Evolutionary conservation across 192 early-diverging fungal genomes (phyloP).

Genomic region (Coemansia erecta): DNA sequence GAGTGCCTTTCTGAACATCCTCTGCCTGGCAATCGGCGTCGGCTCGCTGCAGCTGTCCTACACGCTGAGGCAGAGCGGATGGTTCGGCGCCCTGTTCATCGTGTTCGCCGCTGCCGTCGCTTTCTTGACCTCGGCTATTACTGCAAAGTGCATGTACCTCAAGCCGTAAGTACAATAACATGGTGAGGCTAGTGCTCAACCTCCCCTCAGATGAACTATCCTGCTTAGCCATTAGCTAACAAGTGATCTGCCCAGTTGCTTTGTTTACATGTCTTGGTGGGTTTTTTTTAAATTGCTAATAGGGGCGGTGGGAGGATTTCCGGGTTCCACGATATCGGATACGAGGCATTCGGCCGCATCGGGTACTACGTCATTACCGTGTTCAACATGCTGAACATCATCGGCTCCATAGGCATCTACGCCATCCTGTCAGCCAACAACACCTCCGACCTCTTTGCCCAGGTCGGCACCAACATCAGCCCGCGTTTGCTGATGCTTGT

Average conservation of each 20-base stretch:
- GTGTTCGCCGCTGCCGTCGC: slow-evolving; percentile 31
- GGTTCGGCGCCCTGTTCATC: slow-evolving; percentile 37
- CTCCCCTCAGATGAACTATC: too few relatives aligned
- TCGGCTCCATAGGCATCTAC: slow-evolving; percentile 42
- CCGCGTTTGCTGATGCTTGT: slow-evolving; percentile 44
- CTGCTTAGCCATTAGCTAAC: not conserved
- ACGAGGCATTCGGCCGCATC: slow-evolving; percentile 36
- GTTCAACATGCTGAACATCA: slow-evolving; percentile 48
- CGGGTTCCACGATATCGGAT: slow-evolving; percentile 43
- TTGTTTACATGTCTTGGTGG: too few relatives aligned
- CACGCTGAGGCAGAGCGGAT: slow-evolving; percentile 43
- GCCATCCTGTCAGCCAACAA: slow-evolving; percentile 42
- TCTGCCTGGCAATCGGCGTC: slow-evolving; percentile 47
- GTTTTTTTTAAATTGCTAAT: not conserved
- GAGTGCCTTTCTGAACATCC: slow-evolving; percentile 38
- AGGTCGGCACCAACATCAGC: slow-evolving; percentile 29
- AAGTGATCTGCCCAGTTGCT: too few relatives aligned
- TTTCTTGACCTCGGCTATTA: slow-evolving; percentile 32
- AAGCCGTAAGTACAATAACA: slow-evolving; percentile 42
- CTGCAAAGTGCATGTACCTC: slow-evolving; percentile 39
- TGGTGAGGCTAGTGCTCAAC: too few relatives aligned
- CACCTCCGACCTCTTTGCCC: slow-evolving; percentile 30
- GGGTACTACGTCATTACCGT: slow-evolving; percentile 41
- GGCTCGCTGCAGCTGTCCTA: slow-evolving; percentile 44
- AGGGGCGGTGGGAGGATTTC: slow-evolving; percentile 44